Conservation (phyloP, 148 eudicot species). For the Mesembryanthemum crystallinum region DNA sequence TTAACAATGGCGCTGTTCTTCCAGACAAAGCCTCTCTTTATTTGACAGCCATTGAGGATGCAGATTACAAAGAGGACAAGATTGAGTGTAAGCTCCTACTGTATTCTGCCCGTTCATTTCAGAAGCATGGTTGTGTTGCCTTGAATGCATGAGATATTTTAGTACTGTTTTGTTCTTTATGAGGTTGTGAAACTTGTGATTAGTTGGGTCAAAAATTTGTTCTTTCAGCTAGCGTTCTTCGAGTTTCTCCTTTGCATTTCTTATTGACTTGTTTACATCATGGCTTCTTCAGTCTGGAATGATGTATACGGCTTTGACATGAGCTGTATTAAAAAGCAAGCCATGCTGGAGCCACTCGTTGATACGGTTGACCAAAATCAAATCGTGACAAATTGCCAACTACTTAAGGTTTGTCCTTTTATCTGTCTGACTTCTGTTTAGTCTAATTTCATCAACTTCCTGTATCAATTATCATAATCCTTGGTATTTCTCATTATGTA, state of each 20-base stretch:
- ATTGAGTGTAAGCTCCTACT: conserved; percentile 75
- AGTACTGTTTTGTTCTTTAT: not conserved
- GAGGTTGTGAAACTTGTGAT: not conserved
- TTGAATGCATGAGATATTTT: conserved; percentile 4
- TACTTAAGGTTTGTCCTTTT: conserved; percentile 60
- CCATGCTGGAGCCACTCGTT: conserved; percentile 91
- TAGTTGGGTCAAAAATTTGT: not conserved
- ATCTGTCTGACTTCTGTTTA: conserved; percentile 1
- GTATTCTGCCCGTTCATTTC: not conserved
- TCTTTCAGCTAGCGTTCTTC: not conserved
- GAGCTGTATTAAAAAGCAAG: conserved; percentile 93
- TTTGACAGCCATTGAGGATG: conserved; percentile 97
- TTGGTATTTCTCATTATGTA: not conserved
- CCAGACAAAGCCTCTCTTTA: conserved; percentile 89
- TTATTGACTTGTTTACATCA: conserved; percentile 1
- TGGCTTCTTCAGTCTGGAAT: conserved; percentile 71
- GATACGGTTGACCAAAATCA: conserved; percentile 94
- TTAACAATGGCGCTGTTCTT: conserved; percentile 61
- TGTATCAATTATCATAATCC: not conserved
- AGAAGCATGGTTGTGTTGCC: not conserved
- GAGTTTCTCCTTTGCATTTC: not conserved
- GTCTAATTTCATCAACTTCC: not conserved
- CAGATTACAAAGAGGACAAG: conserved; percentile 97
- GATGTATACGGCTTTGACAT: conserved; percentile 93
- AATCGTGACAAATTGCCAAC: conserved; percentile 79